Evolutionary conservation across 1,284 basidiomycete species (phyloP).

Genomic region (Moesziomyces globuligerus): DNA sequence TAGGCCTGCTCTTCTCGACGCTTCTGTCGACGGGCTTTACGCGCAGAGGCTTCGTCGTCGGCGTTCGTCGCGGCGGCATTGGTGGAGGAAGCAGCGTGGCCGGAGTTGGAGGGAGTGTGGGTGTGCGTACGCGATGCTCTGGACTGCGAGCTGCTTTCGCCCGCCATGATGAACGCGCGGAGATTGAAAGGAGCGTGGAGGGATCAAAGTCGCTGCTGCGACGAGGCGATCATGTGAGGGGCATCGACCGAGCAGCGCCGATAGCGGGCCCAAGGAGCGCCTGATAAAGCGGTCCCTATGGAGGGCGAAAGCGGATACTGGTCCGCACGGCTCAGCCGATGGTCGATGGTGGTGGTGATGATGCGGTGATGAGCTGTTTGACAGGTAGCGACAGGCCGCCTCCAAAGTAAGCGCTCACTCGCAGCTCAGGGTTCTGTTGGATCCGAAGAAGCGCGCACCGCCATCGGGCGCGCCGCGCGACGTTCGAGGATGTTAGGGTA

Average conservation of each 20-base stretch:
- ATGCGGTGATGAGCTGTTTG: slow-evolving; percentile 9
- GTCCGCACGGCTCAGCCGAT: not conserved
- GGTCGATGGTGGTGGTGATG: slow-evolving; percentile 2
- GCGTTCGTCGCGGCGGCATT: not conserved
- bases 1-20: slow-evolving; percentile 26
- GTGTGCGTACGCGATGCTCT: not conserved
- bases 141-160: not conserved
- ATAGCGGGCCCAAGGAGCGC: too few relatives aligned
- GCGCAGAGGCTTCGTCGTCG: slow-evolving; percentile 6
- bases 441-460: too few relatives aligned
- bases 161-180: not conserved
- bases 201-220: too few relatives aligned
- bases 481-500: too few relatives aligned
- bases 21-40: slow-evolving; percentile 20
- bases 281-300: too few relatives aligned
- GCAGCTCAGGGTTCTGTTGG: too few relatives aligned
- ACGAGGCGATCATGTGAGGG: too few relatives aligned
- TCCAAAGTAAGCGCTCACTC: too few relatives aligned
- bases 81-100: not conserved
- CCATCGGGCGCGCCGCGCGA: too few relatives aligned
- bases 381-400: slow-evolving; percentile 4
- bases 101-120: not conserved
- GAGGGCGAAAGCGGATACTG: too few relatives aligned
- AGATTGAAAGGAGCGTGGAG: not conserved
- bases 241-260: not conserved